Evolutionary conservation across 2,329 filamentous ascomycete species (phyloP).

Genomic region (Dactylellina drechsleri): DNA sequence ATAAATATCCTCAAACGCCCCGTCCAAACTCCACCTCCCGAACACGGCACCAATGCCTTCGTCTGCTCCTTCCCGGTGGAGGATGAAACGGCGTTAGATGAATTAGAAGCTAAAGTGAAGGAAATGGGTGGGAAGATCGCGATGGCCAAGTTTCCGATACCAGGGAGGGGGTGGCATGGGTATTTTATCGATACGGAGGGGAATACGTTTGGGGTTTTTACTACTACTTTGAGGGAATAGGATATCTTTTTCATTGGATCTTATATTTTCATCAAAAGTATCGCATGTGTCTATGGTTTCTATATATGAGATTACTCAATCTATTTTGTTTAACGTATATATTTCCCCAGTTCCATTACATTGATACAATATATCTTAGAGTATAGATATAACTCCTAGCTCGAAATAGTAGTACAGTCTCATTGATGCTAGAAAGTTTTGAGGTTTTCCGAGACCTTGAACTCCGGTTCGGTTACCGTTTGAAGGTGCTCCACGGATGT

Average conservation of each 20-base stretch:
- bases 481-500: slow-evolving; percentile 75
- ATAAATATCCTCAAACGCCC: slow-evolving; percentile 50
- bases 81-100: slow-evolving; percentile 31
- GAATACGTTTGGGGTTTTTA: slow-evolving; percentile 54
- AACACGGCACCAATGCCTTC: slow-evolving; percentile 49
- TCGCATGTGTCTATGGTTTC: no score
- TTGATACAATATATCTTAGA: not conserved
- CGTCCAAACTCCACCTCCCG: slow-evolving; percentile 2
- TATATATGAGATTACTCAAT: no score
- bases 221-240: slow-evolving; percentile 22
- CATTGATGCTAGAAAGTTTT: slow-evolving; percentile 63
- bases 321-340: no score
- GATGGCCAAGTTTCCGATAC: slow-evolving; percentile 33
- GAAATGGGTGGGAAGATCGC: slow-evolving; percentile 42
- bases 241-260: not conserved
- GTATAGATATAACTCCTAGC: not conserved
- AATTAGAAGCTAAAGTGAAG: slow-evolving; percentile 26
- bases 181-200: slow-evolving; percentile 53
- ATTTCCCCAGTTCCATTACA: not conserved
- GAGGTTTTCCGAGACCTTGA: slow-evolving; percentile 71
- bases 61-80: slow-evolving; percentile 48
- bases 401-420: not conserved
- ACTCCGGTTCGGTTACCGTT: slow-evolving; percentile 76
- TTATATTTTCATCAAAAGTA: no score
- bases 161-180: slow-evolving; percentile 50